Conservation (phyloP, 345 rosid species). For the Trapa bicornis region DNA sequence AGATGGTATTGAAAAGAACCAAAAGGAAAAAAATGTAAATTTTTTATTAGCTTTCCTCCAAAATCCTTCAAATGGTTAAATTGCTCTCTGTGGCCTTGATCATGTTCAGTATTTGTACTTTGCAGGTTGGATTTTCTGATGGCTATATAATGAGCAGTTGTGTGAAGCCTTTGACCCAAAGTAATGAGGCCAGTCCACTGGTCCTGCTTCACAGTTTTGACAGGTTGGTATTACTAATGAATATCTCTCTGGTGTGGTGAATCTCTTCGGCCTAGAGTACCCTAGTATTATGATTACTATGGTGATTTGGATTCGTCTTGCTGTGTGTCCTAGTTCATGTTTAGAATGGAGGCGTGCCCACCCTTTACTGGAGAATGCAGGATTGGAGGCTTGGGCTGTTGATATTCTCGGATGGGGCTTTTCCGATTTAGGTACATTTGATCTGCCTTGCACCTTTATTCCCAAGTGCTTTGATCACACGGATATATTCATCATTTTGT, state of each 20-base stretch:
- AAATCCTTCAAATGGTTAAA: background rate
- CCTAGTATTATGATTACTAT: background rate
- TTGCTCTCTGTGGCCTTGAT: background rate
- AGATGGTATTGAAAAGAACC: background rate
- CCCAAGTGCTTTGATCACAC: background rate
- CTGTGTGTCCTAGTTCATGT: constrained; percentile 39
- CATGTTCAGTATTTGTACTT: background rate
- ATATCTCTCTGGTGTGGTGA: no score
- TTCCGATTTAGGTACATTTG: constrained; percentile 52
- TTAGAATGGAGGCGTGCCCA: constrained; percentile 67
- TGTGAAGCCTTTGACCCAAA: constrained; percentile 35
- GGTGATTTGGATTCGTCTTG: background rate
- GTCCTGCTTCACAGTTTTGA: constrained; percentile 86
- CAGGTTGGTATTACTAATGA: constrained; percentile 34
- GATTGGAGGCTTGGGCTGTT: constrained; percentile 76
- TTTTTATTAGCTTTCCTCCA: background rate
- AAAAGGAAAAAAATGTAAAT: no score
- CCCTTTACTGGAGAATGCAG: constrained; percentile 65
- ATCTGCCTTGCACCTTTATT: background rate
- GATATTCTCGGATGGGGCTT: constrained; percentile 96
- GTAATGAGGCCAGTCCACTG: constrained; percentile 33
- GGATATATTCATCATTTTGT: background rate
- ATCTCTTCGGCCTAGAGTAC: background rate
- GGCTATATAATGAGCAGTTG: constrained; percentile 64
- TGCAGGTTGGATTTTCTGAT: constrained; percentile 31